Percentiles rank a stretch among this genome's conserved stretches.
These are phyloP conservation scores for Coemansia sp. DNA, from an alignment of 192 early-diverging fungal genomes.

Conservation along the genomic window DNA sequence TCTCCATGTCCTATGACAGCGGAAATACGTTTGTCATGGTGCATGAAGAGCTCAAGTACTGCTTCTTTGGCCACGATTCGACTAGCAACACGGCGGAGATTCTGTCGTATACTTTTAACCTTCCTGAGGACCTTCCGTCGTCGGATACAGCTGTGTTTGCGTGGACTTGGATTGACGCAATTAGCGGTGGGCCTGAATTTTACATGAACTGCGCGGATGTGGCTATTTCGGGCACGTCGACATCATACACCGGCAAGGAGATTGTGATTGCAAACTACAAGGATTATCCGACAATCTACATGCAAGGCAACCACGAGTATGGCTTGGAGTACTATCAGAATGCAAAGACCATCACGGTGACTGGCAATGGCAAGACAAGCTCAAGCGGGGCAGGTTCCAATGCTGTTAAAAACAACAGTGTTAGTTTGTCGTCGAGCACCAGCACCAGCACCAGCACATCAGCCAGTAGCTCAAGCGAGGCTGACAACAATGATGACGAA, in stretches of 20 bases:
- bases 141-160: constrained; percentile 53
- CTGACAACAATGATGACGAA: background rate
- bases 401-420: background rate
- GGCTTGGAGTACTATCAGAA: constrained; percentile 8
- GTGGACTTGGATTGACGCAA: constrained; percentile 64
- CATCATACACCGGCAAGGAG: constrained; percentile 29
- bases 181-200: constrained; percentile 55
- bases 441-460: background rate
- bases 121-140: constrained; percentile 55
- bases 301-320: constrained; percentile 12
- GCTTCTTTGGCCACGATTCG: constrained; percentile 21
- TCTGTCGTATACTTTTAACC: constrained; percentile 40
- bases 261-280: constrained; percentile 40
- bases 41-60: constrained; percentile 37
- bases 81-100: constrained; percentile 3
- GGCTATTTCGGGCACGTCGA: constrained; percentile 33
- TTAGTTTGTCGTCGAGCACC: background rate
- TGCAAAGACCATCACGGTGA: constrained; percentile 12
- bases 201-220: constrained; percentile 62
- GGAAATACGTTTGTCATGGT: constrained; percentile 59
- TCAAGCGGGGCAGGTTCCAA: background rate
- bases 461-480: background rate
- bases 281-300: constrained; percentile 20
- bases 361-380: constrained; percentile 5
- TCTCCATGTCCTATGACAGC: constrained; percentile 57